These are phyloP conservation scores for Astragalus glycyphyllos DNA, from an alignment of 306 rosid species.

Conservation along the genomic window DNA sequence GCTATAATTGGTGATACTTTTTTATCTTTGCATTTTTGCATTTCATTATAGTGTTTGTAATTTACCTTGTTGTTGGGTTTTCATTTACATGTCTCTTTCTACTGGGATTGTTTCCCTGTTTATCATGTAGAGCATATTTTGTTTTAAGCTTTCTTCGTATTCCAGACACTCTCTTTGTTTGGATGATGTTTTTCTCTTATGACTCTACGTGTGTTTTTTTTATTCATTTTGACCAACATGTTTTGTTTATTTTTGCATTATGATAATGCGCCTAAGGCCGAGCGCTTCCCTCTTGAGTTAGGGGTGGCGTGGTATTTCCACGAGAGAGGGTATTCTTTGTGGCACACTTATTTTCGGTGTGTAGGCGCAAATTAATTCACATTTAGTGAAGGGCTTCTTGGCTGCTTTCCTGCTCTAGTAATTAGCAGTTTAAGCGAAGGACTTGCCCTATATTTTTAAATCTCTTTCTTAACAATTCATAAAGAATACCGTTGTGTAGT, in stretches of 20 bases:
- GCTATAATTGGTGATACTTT: not conserved
- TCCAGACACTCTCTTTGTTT: no score
- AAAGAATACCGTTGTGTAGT: no score
- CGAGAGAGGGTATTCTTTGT: conserved; percentile 47
- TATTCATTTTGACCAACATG: no score
- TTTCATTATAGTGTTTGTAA: no score
- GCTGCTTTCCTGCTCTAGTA: conserved; percentile 46
- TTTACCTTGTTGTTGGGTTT: not conserved
- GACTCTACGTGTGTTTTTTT: no score
- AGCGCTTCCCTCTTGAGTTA: conserved; percentile 57
- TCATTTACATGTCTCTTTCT: not conserved
- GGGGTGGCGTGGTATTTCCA: conserved; percentile 60
- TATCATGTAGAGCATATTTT: no score
- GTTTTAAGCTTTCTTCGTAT: no score
- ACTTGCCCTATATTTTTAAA: conserved; percentile 27
- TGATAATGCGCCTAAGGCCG: conserved; percentile 46
- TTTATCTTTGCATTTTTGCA: no score
- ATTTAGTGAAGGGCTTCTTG: conserved; percentile 25
- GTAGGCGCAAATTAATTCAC: conserved; percentile 43
- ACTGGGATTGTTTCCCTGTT: no score
- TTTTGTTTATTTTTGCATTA: not conserved
- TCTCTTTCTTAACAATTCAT: not conserved
- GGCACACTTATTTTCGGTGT: conserved; percentile 53
- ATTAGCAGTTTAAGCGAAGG: conserved; percentile 43
- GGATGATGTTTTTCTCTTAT: no score